Base-by-base conservation (phyloP, 441 rosid species). In the Erysimum pusillum region DNA sequence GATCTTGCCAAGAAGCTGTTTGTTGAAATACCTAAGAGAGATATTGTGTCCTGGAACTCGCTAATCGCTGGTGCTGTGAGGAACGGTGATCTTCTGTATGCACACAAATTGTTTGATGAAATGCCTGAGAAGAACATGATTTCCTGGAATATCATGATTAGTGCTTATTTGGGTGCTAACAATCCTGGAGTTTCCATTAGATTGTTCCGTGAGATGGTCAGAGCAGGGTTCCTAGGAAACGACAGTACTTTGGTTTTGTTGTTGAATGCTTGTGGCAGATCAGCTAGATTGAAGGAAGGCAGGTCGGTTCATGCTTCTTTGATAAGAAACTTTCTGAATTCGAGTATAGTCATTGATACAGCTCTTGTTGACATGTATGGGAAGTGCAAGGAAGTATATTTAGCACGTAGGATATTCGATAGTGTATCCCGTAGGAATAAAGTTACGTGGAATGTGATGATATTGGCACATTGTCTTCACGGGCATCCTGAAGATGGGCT, bases 401-500 rank as follows among this genome's bases (percentile, higher is more conserved):
- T 80, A 79, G 89, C 90, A 5, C 76, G 77, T 18, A 76, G 71
- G 67, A 63, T 88, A 11, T 88, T 86, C 14, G 78, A 86, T 36
- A 81, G 64, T 54, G 35, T 85, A 42, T 57, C 67, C 4, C 59
- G 42, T 60, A 81, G 77, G 81, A 88, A 80, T 67, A 68, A 74
- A 44, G 66, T 85, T 49, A 82, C 87, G 12, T 85, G 88, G 88
- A 88, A 88, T 85, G 87, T 86, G 61, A 88, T 88, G 89, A 83
- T 86, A 63, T 74, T 85, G 79, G 89, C 87, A 65, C 85, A 86
- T 63, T 85, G 89, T 81, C 86, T 88, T 63, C 85, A 85, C 38
- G 90, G 92, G 20, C n/a, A 75, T 48, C 87, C 85, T 53, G 81
- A 79, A 58, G 84, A 70, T 41, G 90, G 87, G 42, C 80, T 88